Base-by-base conservation (phyloP, 306 rosid genomes). In the Dicorynia guianensis region DNA sequence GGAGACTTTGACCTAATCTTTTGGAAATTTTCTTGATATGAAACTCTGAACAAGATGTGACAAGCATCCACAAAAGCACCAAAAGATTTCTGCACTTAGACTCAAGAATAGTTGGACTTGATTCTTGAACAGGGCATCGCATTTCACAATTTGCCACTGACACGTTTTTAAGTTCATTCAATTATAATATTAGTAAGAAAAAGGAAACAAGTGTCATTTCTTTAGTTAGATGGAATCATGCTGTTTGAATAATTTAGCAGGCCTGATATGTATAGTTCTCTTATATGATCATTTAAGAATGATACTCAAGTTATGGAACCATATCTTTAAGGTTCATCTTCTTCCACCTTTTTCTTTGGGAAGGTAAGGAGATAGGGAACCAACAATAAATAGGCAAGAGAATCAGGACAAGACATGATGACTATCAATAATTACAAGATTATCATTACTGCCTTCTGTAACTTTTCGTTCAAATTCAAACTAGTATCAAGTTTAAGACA, bases 41-140 rank as follows among this genome's bases (percentile, higher is more conserved):
- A 79, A 86, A 79, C 77, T 72, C 58, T 81, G 84, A 79, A 81
- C 85, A 86, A 86, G 89, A 83, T 71, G 86, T 83, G 85, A 83
- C 79, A 80, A 80, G 93, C 93, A 87, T 91, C 96, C 67, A 77
- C 48, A 63, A 88, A 88, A 86, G 87, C 86, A 83, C 75, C 76
- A 39, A 85, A 83, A 83, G 78, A 65, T 76, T 78, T 70, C 80
- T 69, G 72, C 86, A 74, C 80, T 57, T 42, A 53, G 76, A 76
- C 81, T 75, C 60, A 15, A 80, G 81, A 83, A 87, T 83, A 85
- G 85, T 75, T 84, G 80, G 82, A 84, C 84, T 78, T 75, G 87
- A 85, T 83, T 88, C 92, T 78, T 77, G 81, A 47, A 76, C 74
- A 79, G 74, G 55, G 83, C 71, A 63, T 70, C 46, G 58, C 43